Percentiles rank a stretch among this genome's conserved stretches.
These are phyloP conservation scores for Didymosphaeria variabile DNA, from an alignment of 2,329 filamentous ascomycete genomes.

Conservation along the genomic window DNA sequence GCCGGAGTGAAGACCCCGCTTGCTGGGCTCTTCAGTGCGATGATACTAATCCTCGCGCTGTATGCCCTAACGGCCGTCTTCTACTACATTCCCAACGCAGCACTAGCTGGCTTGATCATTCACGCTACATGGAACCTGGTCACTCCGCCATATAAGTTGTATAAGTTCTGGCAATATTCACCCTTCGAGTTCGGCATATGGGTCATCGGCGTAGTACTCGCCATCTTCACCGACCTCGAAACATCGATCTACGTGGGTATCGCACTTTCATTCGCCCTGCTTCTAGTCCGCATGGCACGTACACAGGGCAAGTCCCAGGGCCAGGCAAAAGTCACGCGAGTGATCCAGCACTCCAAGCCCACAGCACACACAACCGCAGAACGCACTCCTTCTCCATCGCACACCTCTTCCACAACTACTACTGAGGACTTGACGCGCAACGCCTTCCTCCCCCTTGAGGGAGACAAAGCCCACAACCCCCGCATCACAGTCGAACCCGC, in stretches of 20 bases:
- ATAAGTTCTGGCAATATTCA: constrained; percentile 91
- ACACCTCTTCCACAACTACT: constrained; percentile 49
- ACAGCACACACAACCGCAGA: constrained; percentile 32
- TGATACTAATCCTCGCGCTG: constrained; percentile 84
- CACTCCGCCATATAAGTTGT: constrained; percentile 85
- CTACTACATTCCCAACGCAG: constrained; percentile 86
- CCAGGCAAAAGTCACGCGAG: constrained; percentile 27
- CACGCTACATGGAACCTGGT: constrained; percentile 91
- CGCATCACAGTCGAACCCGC: constrained; percentile 68
- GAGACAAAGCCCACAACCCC: constrained; percentile 68
- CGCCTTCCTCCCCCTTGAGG: constrained; percentile 45
- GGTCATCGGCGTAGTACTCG: constrained; percentile 87
- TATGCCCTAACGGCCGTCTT: constrained; percentile 87
- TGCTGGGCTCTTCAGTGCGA: constrained; percentile 83
- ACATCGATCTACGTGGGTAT: constrained; percentile 89
- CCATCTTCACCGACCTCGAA: constrained; percentile 84
- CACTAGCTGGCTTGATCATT: constrained; percentile 86
- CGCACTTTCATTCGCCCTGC: constrained; percentile 74
- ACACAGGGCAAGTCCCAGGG: constrained; percentile 36
- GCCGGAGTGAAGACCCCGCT: constrained; percentile 90
- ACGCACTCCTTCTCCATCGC: neutral
- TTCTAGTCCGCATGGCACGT: constrained; percentile 71
- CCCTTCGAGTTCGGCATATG: constrained; percentile 90
- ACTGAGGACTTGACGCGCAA: constrained; percentile 45
- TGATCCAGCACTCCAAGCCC: constrained; percentile 60